Base-by-base conservation (phyloP, 495 filamentous ascomycete genomes). In the Rhypophila decipiens region DNA sequence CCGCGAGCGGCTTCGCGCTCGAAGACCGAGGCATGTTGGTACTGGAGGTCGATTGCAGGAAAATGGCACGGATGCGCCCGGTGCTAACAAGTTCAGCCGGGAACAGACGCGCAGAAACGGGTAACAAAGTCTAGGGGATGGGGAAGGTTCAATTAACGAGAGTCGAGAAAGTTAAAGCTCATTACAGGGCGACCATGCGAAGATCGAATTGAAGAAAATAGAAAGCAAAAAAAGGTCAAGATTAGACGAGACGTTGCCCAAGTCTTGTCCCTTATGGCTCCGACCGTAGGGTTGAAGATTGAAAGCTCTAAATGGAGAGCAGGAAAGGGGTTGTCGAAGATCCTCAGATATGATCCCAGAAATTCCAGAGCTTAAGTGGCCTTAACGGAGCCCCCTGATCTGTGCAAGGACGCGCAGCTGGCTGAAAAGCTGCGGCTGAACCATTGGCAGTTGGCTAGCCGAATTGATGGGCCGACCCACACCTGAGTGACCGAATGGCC, bases 181-280 rank as follows among this genome's bases (percentile, higher is more conserved):
- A 72, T 74, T 71, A 73, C 60, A 71, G 70, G 48, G 60, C 56
- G 34, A 58, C 59, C 60, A 57, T 57, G 31, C n/a, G 52, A 45
- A 47, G 39, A 24, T 4, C 27, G 46, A 41, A 47, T 36, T 21
- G 21, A 46, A 31, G 27, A 34, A 41, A 10, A 40, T 10, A 18
- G 20, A 31, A 36, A 39, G 27, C 31, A 15, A 1, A 27, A 38
- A 9, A 29, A 41, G 34, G 23, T 40, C 50, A 27, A n/a, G n/a
- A 42, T 38, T 29, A 44, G 22, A 57, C 31, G 44, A 55, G 38
- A 50, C 29, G n/a, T 39, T 27, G 17, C 35, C 34, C 27, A 46
- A 46, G 49, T 18, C 21, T n/a, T 22, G 23, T 41, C 48, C 35
- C 34, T 46, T 41, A 48, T 52, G 49, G 44, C 50, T 42, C 51